Conservation (phyloP, 768 basidiomycete genomes). For the Leccinellum albellum region DNA sequence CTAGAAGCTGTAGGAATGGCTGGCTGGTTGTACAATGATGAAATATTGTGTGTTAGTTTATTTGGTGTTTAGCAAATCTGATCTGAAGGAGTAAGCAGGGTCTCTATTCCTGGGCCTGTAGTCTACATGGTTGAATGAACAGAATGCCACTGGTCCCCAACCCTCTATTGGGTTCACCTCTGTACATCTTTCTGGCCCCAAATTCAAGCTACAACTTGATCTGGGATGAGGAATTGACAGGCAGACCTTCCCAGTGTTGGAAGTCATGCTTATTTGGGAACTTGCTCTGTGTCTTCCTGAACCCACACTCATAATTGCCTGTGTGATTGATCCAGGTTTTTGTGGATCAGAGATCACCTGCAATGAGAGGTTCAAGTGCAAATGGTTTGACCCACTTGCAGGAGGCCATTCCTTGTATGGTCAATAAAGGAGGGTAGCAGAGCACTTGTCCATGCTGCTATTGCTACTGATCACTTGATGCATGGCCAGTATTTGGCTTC, state of each 20-base stretch:
- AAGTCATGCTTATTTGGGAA: conserved; percentile 33
- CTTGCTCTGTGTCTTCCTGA: conserved; percentile 27
- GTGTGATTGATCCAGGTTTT: conserved; percentile 32
- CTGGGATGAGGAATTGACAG: not conserved
- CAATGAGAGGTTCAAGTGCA: not conserved
- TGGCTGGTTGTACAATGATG: too few species aligned
- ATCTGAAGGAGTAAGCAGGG: too few species aligned
- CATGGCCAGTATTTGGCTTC: conserved; percentile 31
- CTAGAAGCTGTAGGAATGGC: too few species aligned
- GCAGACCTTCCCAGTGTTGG: conserved; percentile 21
- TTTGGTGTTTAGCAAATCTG: too few species aligned
- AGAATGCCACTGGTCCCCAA: too few species aligned
- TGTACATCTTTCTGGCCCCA: too few species aligned
- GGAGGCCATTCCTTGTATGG: conserved; percentile 17
- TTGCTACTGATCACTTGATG: conserved; percentile 22
- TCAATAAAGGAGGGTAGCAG: conserved; percentile 32
- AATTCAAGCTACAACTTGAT: too few species aligned
- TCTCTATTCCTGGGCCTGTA: too few species aligned
- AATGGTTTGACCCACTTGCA: conserved; percentile 2
- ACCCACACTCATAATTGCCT: conserved; percentile 21
- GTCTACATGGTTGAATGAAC: too few species aligned
- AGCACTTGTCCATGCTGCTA: conserved; percentile 27
- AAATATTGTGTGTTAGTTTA: too few species aligned
- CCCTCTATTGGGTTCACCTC: too few species aligned
- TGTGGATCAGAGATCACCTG: conserved; percentile 31